Conservation (phyloP, 257 asterid genomes). For the Fraxinus quadrangulata region DNA sequence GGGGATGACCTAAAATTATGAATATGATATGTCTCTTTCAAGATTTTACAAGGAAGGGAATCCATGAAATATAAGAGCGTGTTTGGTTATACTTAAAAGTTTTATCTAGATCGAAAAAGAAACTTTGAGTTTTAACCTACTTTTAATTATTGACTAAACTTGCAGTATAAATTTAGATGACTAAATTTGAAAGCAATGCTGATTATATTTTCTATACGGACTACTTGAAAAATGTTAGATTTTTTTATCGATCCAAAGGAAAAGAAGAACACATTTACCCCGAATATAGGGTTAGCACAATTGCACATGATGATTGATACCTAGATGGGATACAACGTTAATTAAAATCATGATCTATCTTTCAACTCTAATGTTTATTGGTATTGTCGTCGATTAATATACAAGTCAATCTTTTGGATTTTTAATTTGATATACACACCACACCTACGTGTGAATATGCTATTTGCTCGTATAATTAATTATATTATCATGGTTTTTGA, state of each 20-base stretch:
- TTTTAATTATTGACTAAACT: no score
- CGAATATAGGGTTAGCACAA: slow-evolving; percentile 17
- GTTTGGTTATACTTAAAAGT: background rate
- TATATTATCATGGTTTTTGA: background rate
- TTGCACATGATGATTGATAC: slow-evolving; percentile 1
- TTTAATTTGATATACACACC: background rate
- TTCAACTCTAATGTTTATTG: background rate
- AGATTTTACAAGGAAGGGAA: slow-evolving; percentile 19
- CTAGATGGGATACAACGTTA: background rate
- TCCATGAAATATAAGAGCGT: background rate
- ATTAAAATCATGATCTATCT: background rate
- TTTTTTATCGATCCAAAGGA: background rate
- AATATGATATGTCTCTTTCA: slow-evolving; percentile 17
- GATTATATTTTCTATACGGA: slow-evolving; percentile 44
- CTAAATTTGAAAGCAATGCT: slow-evolving; percentile 26
- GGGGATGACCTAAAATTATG: background rate
- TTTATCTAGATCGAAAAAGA: background rate
- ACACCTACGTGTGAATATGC: background rate
- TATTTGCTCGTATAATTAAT: background rate
- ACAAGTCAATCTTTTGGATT: background rate
- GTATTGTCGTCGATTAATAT: background rate
- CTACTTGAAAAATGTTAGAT: background rate
- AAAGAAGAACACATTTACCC: background rate
- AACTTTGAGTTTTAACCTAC: background rate
- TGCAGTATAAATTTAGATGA: background rate